phyloP scores from a whole-genome alignment of 1,284 basidiomycete species.

The Laetiporus sulphureus region DNA sequence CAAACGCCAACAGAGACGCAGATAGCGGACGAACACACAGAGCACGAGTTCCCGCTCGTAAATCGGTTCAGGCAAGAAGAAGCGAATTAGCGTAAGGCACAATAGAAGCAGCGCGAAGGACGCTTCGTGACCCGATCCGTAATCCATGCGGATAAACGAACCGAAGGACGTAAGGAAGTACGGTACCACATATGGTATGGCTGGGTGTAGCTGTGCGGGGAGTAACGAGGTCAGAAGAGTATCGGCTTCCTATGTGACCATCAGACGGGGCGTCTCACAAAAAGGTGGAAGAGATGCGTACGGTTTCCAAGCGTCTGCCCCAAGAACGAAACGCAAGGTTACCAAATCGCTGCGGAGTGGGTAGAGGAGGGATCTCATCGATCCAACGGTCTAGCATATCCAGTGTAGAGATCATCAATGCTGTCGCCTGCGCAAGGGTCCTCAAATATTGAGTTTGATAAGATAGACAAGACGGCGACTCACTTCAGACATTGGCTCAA shows the following conservation, averaged over 20 bases:
- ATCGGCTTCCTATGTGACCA: slow-evolving; percentile 47
- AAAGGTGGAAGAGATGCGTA: slow-evolving; percentile 26
- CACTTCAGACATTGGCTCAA: slow-evolving; percentile 33
- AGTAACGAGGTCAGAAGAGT: slow-evolving; percentile 49
- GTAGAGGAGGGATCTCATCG: slow-evolving; percentile 71
- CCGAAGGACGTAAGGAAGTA: slow-evolving; percentile 87
- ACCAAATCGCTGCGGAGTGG: slow-evolving; percentile 89
- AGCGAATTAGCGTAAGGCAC: slow-evolving; percentile 57
- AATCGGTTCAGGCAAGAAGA: slow-evolving; percentile 43
- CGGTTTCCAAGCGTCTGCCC: slow-evolving; percentile 77
- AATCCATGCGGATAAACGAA: slow-evolving; percentile 89
- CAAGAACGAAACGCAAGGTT: slow-evolving; percentile 91
- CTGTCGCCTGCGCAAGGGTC: slow-evolving; percentile 16
- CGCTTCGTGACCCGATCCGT: slow-evolving; percentile 94
- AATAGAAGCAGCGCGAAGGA: slow-evolving; percentile 81
- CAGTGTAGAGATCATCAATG: slow-evolving; percentile 54
- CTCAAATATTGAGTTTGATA: too few relatives aligned
- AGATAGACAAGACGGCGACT: too few relatives aligned
- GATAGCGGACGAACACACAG: slow-evolving; percentile 69
- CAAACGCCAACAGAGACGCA: slow-evolving; percentile 77
- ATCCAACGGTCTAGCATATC: slow-evolving; percentile 76
- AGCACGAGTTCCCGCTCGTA: slow-evolving; percentile 62
- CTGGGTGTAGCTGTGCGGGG: slow-evolving; percentile 35
- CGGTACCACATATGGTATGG: slow-evolving; percentile 58
- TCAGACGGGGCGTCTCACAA: slow-evolving; percentile 3